Conservation (phyloP, 2,329 filamentous ascomycete species). For the Periconia macrospinosa region DNA sequence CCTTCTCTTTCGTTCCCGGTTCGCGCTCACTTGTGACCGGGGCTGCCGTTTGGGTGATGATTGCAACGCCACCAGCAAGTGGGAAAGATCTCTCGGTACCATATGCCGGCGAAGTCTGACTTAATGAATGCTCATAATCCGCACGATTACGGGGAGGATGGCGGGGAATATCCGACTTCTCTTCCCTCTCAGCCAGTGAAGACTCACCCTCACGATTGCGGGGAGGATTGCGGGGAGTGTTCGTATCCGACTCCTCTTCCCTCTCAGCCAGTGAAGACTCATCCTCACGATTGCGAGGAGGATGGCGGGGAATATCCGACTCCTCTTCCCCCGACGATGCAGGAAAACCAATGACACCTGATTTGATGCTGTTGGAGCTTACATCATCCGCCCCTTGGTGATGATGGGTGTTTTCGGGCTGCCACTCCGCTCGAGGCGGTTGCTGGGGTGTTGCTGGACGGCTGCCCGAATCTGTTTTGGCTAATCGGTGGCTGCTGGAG, state of each 20-base stretch:
- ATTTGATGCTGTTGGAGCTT: slow-evolving; percentile 44
- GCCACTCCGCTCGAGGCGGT: slow-evolving; percentile 11
- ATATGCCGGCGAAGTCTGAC: slow-evolving; percentile 18
- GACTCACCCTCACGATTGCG: too few species aligned
- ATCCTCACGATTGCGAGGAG: too few species aligned
- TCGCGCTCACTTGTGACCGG: slow-evolving; percentile 9
- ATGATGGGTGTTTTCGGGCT: slow-evolving; percentile 18
- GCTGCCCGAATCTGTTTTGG: neutral
- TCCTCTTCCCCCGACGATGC: slow-evolving; percentile 11
- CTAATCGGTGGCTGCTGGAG: slow-evolving; percentile 1
- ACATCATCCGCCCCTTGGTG: slow-evolving; percentile 6
- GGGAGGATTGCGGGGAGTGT: slow-evolving; percentile 3
- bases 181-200: neutral
- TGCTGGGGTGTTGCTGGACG: slow-evolving; percentile 1
- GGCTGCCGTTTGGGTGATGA: slow-evolving; percentile 11
- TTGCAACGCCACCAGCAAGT: slow-evolving; percentile 34
- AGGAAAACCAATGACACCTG: slow-evolving; percentile 42
- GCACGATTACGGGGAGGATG: too few species aligned
- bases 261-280: neutral
- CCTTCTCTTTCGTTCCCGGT: slow-evolving; percentile 24
- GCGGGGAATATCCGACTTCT: slow-evolving; percentile 4
- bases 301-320: slow-evolving; percentile 4
- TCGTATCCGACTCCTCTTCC: slow-evolving; percentile 6
- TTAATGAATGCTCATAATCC: slow-evolving; percentile 1
- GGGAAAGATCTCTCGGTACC: slow-evolving; percentile 39